phyloP scores from a whole-genome alignment of 371 early-diverging fungal genomes.

The Thermomucor indicae-seudaticae region DNA sequence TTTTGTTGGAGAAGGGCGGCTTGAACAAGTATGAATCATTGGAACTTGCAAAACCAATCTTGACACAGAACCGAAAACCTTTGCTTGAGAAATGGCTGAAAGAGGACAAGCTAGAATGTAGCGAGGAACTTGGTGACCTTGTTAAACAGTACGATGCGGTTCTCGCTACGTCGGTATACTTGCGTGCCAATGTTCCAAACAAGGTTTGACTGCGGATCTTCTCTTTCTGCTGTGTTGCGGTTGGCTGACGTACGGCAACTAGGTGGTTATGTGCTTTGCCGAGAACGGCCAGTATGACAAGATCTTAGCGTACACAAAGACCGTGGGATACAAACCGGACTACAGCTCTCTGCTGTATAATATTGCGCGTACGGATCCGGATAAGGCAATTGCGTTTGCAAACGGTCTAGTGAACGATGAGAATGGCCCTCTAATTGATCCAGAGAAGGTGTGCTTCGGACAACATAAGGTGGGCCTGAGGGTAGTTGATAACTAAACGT shows the following conservation, averaged over 20 bases:
- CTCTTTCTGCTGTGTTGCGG: background rate
- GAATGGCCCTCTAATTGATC: conserved; percentile 75
- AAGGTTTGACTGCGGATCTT: conserved; percentile 45
- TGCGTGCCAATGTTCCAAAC: conserved; percentile 88
- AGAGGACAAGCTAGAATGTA: conserved; percentile 96
- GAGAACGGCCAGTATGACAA: conserved; percentile 95
- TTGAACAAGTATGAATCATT: conserved; percentile 93
- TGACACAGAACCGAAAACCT: conserved; percentile 91
- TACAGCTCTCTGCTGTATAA: conserved; percentile 84
- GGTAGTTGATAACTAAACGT: background rate
- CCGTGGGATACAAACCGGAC: conserved; percentile 91
- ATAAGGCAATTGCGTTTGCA: conserved; percentile 93
- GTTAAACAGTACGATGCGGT: conserved; percentile 88
- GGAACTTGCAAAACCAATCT: conserved; percentile 90
- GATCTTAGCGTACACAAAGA: conserved; percentile 92
- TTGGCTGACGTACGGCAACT: background rate
- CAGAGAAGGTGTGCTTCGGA: conserved; percentile 65
- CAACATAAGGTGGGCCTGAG: background rate
- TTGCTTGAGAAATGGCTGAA: conserved; percentile 97
- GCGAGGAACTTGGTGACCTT: conserved; percentile 97
- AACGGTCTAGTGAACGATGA: conserved; percentile 81
- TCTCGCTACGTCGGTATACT: conserved; percentile 90
- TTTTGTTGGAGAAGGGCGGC: conserved; percentile 92
- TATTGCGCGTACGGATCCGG: conserved; percentile 88
- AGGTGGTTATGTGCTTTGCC: conserved; percentile 92